Evolutionary conservation across 2,329 filamentous ascomycete genomes (phyloP).

Genomic region (Aspergillus sp.): DNA sequence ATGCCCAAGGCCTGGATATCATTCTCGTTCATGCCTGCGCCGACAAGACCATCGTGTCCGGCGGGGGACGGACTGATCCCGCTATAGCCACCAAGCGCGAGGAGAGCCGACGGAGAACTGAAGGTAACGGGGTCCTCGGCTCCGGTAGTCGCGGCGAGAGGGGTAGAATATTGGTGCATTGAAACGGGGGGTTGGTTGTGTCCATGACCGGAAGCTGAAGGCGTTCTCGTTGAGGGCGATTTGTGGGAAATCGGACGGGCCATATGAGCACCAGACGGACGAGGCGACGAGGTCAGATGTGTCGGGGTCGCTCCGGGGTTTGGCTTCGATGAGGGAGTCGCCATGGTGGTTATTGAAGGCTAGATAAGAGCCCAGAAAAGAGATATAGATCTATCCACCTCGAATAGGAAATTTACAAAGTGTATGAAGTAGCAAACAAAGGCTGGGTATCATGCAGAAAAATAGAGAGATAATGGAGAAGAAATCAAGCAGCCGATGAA

Average conservation of each 20-base stretch:
- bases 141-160: slow-evolving; percentile 39
- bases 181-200: slow-evolving; percentile 38
- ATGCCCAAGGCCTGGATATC: slow-evolving; percentile 44
- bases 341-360: slow-evolving; percentile 35
- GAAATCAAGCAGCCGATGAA: neutral
- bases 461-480: neutral
- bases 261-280: slow-evolving; percentile 43
- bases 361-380: no score
- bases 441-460: slow-evolving; percentile 5
- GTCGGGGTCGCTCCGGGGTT: slow-evolving; percentile 47
- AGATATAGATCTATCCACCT: neutral
- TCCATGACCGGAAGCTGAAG: slow-evolving; percentile 42
- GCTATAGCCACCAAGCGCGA: slow-evolving; percentile 46
- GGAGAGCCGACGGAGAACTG: slow-evolving; percentile 48
- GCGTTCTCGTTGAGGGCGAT: slow-evolving; percentile 48
- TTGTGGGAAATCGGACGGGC: slow-evolving; percentile 45
- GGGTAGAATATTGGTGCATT: slow-evolving; percentile 47
- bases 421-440: neutral
- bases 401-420: neutral
- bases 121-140: slow-evolving; percentile 47
- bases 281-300: slow-evolving; percentile 47
- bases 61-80: slow-evolving; percentile 45
- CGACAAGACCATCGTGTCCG: slow-evolving; percentile 39
- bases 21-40: slow-evolving; percentile 39
- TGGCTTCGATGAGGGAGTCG: slow-evolving; percentile 47